Conservation (phyloP, 176 grass and related monocot genomes). For the Aegilops speltoides region DNA sequence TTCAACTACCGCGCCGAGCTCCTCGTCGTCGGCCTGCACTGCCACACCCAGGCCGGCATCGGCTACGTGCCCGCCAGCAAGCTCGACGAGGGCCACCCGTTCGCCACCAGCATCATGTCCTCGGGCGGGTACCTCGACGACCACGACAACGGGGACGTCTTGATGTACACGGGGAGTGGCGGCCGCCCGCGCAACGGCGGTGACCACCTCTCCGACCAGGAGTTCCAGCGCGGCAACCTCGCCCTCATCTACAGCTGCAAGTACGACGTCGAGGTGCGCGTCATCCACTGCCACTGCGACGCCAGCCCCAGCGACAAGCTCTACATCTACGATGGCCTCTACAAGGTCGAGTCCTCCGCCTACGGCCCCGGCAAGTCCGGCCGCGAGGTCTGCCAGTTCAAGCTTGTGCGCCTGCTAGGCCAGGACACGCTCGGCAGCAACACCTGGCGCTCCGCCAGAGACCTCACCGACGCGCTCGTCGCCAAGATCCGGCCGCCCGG, state of each 20-base stretch:
- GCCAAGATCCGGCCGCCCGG: constrained; percentile 12
- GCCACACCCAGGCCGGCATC: constrained; percentile 60
- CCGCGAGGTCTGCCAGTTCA: constrained; percentile 60
- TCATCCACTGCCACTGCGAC: constrained; percentile 53
- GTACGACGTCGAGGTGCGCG: constrained; percentile 78
- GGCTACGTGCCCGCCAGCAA: constrained; percentile 52
- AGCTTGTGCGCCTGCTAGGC: constrained; percentile 55
- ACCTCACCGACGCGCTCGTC: constrained; percentile 43
- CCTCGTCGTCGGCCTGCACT: constrained; percentile 71
- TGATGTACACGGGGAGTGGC: constrained; percentile 81
- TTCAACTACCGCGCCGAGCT: constrained; percentile 94
- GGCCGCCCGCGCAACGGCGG: constrained; percentile 50
- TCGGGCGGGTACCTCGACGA: constrained; percentile 82
- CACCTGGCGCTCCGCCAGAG: constrained; percentile 25
- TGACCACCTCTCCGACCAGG: constrained; percentile 51
- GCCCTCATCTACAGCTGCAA: constrained; percentile 68
- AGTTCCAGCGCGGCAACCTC: constrained; percentile 71
- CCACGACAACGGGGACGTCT: constrained; percentile 62
- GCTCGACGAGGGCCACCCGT: constrained; percentile 51
- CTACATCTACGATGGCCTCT: constrained; percentile 92
- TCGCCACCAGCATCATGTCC: constrained; percentile 85
- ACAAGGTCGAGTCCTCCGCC: constrained; percentile 50
- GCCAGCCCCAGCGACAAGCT: constrained; percentile 42
- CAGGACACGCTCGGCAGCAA: constrained; percentile 62
- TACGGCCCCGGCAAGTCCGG: constrained; percentile 49